A percentile compares a stretch with the other conserved stretches of the same genome.
phyloP scores from a whole-genome alignment of 352 stramenopile genomes.

The Phytophthora foliorum region DNA sequence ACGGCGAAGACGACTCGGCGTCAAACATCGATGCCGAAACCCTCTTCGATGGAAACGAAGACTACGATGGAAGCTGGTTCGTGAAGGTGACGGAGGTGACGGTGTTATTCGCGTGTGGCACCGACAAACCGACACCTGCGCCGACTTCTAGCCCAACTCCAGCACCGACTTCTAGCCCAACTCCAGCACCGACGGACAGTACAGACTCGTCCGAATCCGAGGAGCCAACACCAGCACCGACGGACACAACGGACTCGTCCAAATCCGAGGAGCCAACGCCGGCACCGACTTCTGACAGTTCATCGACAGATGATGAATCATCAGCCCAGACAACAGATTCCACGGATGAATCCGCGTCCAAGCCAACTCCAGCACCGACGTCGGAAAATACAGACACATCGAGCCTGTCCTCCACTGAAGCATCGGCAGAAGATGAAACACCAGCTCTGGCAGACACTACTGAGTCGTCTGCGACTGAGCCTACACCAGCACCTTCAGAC shows the following conservation, averaged over 20 bases:
- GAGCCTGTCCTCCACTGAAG: neutral
- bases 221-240: neutral
- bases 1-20: slow-evolving; percentile 18
- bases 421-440: slow-evolving; percentile 2
- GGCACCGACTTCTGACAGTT: neutral
- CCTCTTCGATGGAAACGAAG: slow-evolving; percentile 31
- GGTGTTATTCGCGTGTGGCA: slow-evolving; percentile 28
- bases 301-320: neutral
- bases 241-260: neutral
- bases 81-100: slow-evolving; percentile 38
- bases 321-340: neutral
- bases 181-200: slow-evolving; percentile 10
- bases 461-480: neutral
- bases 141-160: slow-evolving; percentile 29
- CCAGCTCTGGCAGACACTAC: neutral
- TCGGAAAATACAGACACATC: neutral
- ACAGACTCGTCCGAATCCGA: neutral
- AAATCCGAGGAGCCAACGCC: neutral
- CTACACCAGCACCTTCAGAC: slow-evolving; percentile 1
- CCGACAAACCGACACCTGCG: slow-evolving; percentile 22
- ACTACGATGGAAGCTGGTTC: slow-evolving; percentile 43
- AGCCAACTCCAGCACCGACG: neutral
- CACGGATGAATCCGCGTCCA: neutral
- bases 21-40: slow-evolving; percentile 17
- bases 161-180: too few relatives aligned